Evolutionary conservation across 1,284 basidiomycete species (phyloP), one percentile per base, ranked within the genome.

Genomic region (Marasmius sp.): DNA sequence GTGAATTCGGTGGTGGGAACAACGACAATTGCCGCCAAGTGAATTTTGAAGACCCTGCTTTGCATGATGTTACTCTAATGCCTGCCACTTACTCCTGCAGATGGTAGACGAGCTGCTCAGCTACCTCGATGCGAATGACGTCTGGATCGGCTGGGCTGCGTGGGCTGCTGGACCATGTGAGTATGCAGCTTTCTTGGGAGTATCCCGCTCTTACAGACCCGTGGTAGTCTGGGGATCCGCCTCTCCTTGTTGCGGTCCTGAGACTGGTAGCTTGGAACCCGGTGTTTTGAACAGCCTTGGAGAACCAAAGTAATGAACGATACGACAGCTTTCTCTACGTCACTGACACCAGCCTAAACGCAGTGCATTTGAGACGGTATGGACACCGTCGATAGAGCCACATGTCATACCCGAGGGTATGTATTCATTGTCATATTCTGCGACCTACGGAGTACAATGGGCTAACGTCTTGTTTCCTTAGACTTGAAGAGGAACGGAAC

Each of bases 131-230:
- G 69, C 70, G 16, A 81, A 81, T 62, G 76, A 78, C 56, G 80
- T 74, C 37, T 81, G 79, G 64, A 80, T 81, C 55, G 80, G 80
- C 18, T 81, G 80, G 80, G 60, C 77, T 1, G 76, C 77, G 37
- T 81, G 80, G 80, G 80, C 80, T 62, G 80, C 80, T 51, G 80
- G 80, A 52, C 80, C 80, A 16, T 61, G 79, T 80, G 65, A 51
- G 75, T 72, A 27, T 12, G 27, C 27, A 27, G 27, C 27, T 27
- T 62, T 38, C 49, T 36, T 14, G 20, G 22, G 34, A 39, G 20
- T 39, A 36, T 48, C 52, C 8, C 4, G 4, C 27, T 20, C 52
- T 56, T 36, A 18, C 20, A 9, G n/a, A 18, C 59, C 53, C 1
- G 3, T 6, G 8, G 36, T 61, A 80, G 79, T 81, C 34, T 81